phyloP scores from a whole-genome alignment of 495 filamentous ascomycete genomes.

The Oidiodendron maius region DNA sequence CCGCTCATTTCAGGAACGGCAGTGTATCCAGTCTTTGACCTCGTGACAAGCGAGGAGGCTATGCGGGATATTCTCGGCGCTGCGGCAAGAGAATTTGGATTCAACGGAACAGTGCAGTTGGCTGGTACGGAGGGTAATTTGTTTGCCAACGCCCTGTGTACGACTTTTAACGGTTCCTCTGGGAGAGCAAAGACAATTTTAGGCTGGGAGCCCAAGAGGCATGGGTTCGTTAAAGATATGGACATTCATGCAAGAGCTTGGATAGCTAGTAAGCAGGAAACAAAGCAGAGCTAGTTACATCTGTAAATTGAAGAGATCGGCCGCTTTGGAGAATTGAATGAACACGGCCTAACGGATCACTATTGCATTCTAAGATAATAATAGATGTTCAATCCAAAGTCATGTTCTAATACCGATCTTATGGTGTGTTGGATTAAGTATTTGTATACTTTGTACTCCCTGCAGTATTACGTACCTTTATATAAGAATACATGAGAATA shows the following conservation, averaged over 20 bases:
- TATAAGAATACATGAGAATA: no score
- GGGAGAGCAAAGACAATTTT: constrained; percentile 30
- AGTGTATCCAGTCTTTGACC: constrained; percentile 38
- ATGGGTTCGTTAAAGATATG: constrained; percentile 14
- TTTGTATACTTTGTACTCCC: no score
- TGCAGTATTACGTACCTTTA: no score
- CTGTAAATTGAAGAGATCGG: no score
- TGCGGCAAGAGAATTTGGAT: constrained; percentile 21
- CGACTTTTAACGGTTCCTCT: constrained; percentile 20
- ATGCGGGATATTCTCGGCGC: constrained; percentile 23
- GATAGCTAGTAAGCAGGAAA: neutral
- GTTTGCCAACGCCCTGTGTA: constrained; percentile 25
- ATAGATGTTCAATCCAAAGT: no score
- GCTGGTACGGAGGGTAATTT: constrained; percentile 21
- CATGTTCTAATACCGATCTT: no score
- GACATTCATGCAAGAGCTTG: constrained; percentile 11
- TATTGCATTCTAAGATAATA: no score
- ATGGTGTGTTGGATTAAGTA: no score
- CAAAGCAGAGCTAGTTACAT: no score
- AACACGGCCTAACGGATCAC: no score
- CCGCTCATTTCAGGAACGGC: constrained; percentile 23
- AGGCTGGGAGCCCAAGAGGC: constrained; percentile 33
- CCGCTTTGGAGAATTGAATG: no score
- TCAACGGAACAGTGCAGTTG: constrained; percentile 22
- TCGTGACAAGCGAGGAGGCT: constrained; percentile 27